phyloP scores from a whole-genome alignment of 2,329 filamentous ascomycete species.

The Aspergillus chevalieri region DNA sequence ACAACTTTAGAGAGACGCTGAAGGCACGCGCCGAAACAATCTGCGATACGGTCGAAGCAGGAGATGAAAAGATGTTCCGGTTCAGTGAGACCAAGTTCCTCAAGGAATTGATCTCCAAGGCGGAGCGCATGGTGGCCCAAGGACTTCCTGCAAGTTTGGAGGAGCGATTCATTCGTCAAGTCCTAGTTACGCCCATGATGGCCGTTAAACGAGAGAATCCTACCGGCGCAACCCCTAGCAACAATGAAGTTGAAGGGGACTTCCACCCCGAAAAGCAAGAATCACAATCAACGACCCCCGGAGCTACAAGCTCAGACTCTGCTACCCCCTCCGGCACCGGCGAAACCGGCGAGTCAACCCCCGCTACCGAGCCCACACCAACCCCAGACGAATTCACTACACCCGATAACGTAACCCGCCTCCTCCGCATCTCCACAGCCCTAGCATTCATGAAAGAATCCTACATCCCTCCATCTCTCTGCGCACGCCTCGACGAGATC shows the following conservation, averaged over 20 bases:
- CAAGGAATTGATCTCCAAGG: slow-evolving; percentile 62
- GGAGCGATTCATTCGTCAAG: slow-evolving; percentile 71
- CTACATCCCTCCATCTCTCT: slow-evolving; percentile 40
- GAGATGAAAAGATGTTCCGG: slow-evolving; percentile 79
- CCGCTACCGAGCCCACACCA: slow-evolving; percentile 26
- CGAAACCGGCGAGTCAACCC: slow-evolving; percentile 14
- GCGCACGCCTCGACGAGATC: slow-evolving; percentile 31
- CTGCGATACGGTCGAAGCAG: slow-evolving; percentile 77
- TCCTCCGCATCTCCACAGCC: slow-evolving; percentile 46
- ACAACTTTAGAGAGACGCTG: slow-evolving; percentile 42
- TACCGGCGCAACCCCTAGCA: slow-evolving; percentile 17
- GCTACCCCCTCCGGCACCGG: slow-evolving; percentile 16
- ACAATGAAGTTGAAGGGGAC: slow-evolving; percentile 20
- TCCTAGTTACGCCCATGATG: slow-evolving; percentile 69
- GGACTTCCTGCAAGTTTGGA: slow-evolving; percentile 76
- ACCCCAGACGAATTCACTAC: slow-evolving; percentile 21
- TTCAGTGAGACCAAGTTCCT: slow-evolving; percentile 67
- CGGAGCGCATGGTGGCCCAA: slow-evolving; percentile 57
- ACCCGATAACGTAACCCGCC: slow-evolving; percentile 33
- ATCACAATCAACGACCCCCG: slow-evolving; percentile 27
- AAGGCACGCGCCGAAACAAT: slow-evolving; percentile 62
- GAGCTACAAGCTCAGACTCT: slow-evolving; percentile 29
- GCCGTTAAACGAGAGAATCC: slow-evolving; percentile 56
- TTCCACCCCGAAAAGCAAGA: slow-evolving; percentile 23
- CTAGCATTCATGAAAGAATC: slow-evolving; percentile 46